These are phyloP conservation scores for Tephrocybe rancida DNA, from an alignment of 768 basidiomycete genomes.

Conservation along the genomic window DNA sequence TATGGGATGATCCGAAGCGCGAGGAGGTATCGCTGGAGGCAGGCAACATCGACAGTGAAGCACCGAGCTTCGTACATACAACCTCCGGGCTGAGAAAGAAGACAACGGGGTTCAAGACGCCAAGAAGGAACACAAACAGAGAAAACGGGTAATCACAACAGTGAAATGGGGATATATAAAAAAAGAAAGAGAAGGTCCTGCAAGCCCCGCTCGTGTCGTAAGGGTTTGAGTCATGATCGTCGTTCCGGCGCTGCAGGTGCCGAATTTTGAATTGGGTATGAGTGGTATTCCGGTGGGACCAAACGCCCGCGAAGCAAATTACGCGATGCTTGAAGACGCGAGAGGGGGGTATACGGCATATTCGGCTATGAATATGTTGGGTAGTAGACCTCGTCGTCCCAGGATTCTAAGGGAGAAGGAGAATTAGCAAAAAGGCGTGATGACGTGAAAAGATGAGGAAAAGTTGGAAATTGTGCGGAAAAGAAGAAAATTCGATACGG, in stretches of 20 bases:
- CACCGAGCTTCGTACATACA: too few species aligned
- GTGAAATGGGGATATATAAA: neutral
- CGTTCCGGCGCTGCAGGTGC: too few species aligned
- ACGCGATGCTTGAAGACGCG: neutral
- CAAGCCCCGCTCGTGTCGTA: constrained; percentile 16
- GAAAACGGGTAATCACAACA: too few species aligned
- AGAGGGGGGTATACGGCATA: neutral
- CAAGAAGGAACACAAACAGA: too few species aligned
- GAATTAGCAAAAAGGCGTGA: neutral
- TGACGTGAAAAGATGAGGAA: neutral
- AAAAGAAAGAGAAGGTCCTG: constrained; percentile 3
- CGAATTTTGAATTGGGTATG: neutral
- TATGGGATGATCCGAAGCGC: too few species aligned
- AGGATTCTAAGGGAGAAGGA: constrained; percentile 36
- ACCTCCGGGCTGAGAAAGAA: too few species aligned
- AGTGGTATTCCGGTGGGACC: neutral
- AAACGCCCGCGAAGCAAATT: neutral
- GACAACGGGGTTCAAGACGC: too few species aligned
- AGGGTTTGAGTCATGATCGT: neutral
- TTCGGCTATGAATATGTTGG: constrained; percentile 27
- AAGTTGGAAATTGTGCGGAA: too few species aligned
- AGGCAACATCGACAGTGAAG: too few species aligned
- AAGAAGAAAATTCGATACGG: too few species aligned
- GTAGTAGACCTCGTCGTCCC: constrained; percentile 53
- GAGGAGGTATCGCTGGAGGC: too few species aligned